Evolutionary conservation across 495 filamentous ascomycete species (phyloP).

Genomic region (Apiosordaria backusii): DNA sequence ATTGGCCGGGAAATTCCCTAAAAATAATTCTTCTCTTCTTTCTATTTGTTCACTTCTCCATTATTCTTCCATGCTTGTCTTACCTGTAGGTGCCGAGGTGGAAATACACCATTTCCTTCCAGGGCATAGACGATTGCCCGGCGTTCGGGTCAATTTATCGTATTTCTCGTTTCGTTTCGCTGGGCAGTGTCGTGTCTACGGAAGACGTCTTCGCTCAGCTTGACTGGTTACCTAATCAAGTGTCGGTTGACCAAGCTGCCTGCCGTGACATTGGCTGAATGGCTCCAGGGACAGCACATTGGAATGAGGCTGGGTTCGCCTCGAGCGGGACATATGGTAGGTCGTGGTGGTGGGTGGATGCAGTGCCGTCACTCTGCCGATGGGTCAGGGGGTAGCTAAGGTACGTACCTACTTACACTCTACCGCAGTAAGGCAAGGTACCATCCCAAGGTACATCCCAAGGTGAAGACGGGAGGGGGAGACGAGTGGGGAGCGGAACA

Average conservation of each 20-base stretch:
- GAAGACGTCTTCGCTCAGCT: constrained; percentile 10
- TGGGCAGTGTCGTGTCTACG: not conserved
- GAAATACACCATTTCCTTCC: not conserved
- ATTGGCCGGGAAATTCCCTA: not conserved
- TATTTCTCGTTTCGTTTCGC: constrained; percentile 17
- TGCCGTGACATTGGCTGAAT: constrained; percentile 1
- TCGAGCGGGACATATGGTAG: constrained; percentile 3
- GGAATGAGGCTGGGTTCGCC: constrained; percentile 23
- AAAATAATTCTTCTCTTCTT: not conserved
- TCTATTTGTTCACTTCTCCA: constrained; percentile 2
- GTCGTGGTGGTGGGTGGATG: not conserved
- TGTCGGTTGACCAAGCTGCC: constrained; percentile 2
- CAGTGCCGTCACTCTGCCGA: constrained; percentile 11
- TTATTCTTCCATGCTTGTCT: not conserved
- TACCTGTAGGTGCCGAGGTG: not conserved
- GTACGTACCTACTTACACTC: not conserved
- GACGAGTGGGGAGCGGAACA: not conserved
- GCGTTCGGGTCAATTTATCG: constrained; percentile 10
- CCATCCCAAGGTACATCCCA: not conserved
- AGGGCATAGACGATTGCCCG: not conserved
- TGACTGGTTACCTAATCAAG: constrained; percentile 15
- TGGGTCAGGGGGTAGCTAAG: not conserved
- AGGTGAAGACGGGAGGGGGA: constrained; percentile 1
- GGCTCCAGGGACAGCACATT: constrained; percentile 12
- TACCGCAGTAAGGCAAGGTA: constrained; percentile 3